Evolutionary conservation across 192 early-diverging fungal species (phyloP), one percentile per base, ranked within the genome.

Genomic region (Irineochytrium annulatum): DNA sequence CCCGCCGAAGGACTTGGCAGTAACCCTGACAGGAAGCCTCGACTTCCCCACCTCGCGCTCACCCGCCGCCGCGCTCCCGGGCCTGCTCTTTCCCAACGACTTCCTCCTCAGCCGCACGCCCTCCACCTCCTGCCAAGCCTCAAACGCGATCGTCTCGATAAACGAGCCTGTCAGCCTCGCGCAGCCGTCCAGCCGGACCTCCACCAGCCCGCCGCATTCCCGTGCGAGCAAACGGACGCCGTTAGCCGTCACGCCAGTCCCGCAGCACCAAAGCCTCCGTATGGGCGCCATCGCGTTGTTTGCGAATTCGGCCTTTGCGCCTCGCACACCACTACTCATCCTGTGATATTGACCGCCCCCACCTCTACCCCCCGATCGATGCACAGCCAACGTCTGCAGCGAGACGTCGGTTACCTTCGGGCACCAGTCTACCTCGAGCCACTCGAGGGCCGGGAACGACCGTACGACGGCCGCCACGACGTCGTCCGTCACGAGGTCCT

Each of bases 151-250:
- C 5, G 27, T 33, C 31, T 59, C 58, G 22, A 67, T 33, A 60
- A 51, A 67, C 19, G 57, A 54, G 28, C 39, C 49, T 26, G 13
- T 11, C n/a, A 67, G n/a, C 11, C 33, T 30, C 11, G 58, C 58
- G 31, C 65, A 67, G 6, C 39, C 46, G 52, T 67, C 65, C 26
- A 67, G 22, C 30, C 65, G 57, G 3, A 67, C 34, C 43, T 55
- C 58, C 28, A 16, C 49, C 16, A 67, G 30, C 28, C 41, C 63
- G 1, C 49, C 57, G 52, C 65, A 67, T 29, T 59, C 65, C 24
- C 65, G 6, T 14, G 59, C 57, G 3, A 67, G 37, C 11, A 24
- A 13, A 11, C 55, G 20, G 16, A 67, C 57, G 32, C 34, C 48
- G 5, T 3, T 48, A 16, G 57, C 43, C 17, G 30, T 31, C 5